Evolutionary conservation across 2,329 filamentous ascomycete species (phyloP).

Genomic region (Ophiostoma himal-ulmi): DNA sequence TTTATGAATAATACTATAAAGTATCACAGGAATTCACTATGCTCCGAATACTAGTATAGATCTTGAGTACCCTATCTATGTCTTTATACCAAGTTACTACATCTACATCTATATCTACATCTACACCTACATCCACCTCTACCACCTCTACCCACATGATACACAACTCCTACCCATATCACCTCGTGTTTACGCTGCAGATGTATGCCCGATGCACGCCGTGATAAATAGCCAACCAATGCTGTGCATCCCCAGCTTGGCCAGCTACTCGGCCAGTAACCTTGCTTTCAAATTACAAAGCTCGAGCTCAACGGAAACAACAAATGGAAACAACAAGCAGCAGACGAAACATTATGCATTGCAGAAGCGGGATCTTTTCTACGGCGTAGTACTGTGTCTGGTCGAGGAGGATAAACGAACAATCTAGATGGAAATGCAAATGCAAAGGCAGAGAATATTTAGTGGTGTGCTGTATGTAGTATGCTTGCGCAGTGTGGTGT

Average conservation of each 20-base stretch:
- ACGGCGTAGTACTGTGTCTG: constrained; percentile 23
- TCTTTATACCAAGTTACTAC: background rate
- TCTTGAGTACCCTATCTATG: background rate
- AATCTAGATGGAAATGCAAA: constrained; percentile 6
- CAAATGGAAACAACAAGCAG: background rate
- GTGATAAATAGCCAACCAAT: background rate
- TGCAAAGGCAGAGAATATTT: background rate
- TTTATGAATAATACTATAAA: too few relatives aligned
- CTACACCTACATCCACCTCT: background rate
- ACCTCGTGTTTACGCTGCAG: constrained; percentile 12
- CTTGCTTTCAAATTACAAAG: background rate
- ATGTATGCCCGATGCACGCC: constrained; percentile 12
- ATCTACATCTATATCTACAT: background rate
- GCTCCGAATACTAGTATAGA: too few relatives aligned
- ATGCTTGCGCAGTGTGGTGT: background rate
- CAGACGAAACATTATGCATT: background rate
- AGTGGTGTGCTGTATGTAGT: background rate
- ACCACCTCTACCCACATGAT: background rate
- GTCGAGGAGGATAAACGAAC: background rate
- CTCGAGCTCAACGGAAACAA: background rate
- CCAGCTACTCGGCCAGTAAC: background rate
- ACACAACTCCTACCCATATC: background rate
- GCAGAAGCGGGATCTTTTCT: constrained; percentile 22
- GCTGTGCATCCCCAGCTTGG: background rate
- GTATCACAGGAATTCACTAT: too few relatives aligned